Conservation (phyloP, 495 filamentous ascomycete genomes). For the Sphaerosporella brunnea region DNA sequence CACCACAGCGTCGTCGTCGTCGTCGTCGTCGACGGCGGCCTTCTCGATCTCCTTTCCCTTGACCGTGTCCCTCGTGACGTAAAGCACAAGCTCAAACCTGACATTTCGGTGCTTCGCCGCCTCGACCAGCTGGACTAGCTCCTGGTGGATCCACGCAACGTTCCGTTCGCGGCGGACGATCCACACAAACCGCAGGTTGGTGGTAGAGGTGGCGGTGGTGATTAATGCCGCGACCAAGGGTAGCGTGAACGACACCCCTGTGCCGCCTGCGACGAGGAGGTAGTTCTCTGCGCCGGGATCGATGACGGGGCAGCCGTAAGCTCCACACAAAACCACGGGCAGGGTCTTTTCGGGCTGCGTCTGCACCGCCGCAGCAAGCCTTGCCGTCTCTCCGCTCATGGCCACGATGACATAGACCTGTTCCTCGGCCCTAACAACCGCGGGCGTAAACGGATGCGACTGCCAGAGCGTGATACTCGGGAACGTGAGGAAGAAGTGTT, state of each 20-base stretch:
- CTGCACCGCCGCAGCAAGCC: neutral
- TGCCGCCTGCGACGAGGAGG: slow-evolving; percentile 45
- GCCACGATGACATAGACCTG: slow-evolving; percentile 48
- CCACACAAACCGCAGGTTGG: slow-evolving; percentile 42
- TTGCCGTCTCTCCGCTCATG: slow-evolving; percentile 39
- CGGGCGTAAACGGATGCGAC: slow-evolving; percentile 48
- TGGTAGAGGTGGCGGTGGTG: slow-evolving; percentile 23
- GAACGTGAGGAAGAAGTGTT: slow-evolving; percentile 52
- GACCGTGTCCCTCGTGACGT: neutral
- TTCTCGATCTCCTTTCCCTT: neutral
- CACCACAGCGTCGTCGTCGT: neutral
- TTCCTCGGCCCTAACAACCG: slow-evolving; percentile 29
- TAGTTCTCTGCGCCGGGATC: slow-evolving; percentile 34
- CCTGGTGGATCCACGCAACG: slow-evolving; percentile 37
- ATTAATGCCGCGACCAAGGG: slow-evolving; percentile 34
- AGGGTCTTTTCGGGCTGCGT: slow-evolving; percentile 27
- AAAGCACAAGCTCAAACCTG: neutral
- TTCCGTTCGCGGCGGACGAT: slow-evolving; percentile 38
- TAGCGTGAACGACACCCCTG: slow-evolving; percentile 45
- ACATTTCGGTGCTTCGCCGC: neutral
- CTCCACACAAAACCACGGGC: slow-evolving; percentile 38
- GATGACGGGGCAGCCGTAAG: slow-evolving; percentile 39
- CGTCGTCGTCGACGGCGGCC: neutral
- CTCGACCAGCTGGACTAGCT: slow-evolving; percentile 32
- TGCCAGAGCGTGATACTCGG: slow-evolving; percentile 43